Percentiles rank a stretch among this genome's conserved stretches.
Evolutionary conservation across 305 asterid genomes (phyloP).

Genomic region (Solanum hybrid): DNA sequence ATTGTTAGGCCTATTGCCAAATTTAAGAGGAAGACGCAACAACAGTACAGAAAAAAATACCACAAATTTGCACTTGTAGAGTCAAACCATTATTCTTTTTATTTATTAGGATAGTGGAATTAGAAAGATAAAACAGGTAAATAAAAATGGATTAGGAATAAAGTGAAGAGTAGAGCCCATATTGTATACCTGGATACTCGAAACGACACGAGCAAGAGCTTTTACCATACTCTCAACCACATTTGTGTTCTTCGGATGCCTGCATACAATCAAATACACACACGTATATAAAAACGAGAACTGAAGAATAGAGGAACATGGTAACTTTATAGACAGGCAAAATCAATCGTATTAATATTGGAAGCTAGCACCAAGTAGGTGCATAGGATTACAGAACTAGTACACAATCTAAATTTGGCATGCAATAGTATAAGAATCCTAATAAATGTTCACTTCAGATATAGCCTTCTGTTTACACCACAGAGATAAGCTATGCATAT

Average conservation of each 20-base stretch:
- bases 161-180: background rate
- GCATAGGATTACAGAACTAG: background rate
- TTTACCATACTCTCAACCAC: conserved; percentile 86
- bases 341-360: background rate
- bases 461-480: background rate
- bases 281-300: background rate
- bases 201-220: conserved; percentile 92
- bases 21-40: background rate
- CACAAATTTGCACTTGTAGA: background rate
- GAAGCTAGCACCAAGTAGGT: background rate
- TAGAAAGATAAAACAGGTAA: background rate
- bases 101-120: background rate
- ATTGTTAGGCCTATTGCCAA: background rate
- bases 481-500: background rate
- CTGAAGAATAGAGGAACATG: background rate
- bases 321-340: background rate
- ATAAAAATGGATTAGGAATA: background rate
- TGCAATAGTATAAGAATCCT: background rate
- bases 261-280: conserved; percentile 25
- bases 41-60: background rate
- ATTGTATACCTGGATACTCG: conserved; percentile 64
- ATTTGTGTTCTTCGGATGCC: conserved; percentile 92
- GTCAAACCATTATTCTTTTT: background rate
- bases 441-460: background rate
- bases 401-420: background rate